A percentile compares a stretch with the other conserved stretches of the same genome.
phyloP scores from a whole-genome alignment of 257 asterid species.

The Solanum medicagineum region DNA sequence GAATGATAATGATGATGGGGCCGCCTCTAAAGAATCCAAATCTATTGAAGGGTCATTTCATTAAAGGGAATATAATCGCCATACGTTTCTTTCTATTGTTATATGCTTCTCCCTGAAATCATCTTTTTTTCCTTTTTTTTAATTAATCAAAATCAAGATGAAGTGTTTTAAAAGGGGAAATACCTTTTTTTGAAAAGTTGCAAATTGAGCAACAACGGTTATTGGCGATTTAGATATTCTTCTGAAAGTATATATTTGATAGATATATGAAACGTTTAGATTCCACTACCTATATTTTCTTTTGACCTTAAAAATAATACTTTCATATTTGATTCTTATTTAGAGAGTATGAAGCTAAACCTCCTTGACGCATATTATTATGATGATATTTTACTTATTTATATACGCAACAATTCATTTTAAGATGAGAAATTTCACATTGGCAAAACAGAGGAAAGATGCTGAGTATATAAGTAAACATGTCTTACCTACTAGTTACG shows the following conservation, averaged over 20 bases:
- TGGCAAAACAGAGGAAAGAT: no score
- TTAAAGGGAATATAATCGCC: background rate
- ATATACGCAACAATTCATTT: no score
- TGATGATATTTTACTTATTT: background rate
- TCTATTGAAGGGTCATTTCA: background rate
- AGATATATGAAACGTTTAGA: background rate
- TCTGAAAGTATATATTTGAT: background rate
- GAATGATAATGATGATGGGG: background rate
- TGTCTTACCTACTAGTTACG: no score
- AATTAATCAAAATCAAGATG: background rate
- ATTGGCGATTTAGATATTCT: background rate
- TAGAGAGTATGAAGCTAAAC: background rate
- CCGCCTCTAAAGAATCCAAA: conserved; percentile 3
- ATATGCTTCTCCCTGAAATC: background rate
- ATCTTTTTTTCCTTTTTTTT: background rate
- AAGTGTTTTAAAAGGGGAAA: background rate
- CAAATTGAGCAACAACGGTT: background rate
- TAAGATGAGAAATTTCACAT: no score
- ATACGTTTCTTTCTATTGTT: background rate
- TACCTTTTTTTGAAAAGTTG: background rate
- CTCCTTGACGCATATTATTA: background rate
- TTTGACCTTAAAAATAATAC: background rate
- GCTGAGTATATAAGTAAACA: no score
- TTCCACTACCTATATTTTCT: background rate
- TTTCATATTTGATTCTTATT: background rate